These are phyloP conservation scores for Soucietia sequanensis DNA, from an alignment of 805 yeast genomes.

Conservation along the genomic window DNA sequence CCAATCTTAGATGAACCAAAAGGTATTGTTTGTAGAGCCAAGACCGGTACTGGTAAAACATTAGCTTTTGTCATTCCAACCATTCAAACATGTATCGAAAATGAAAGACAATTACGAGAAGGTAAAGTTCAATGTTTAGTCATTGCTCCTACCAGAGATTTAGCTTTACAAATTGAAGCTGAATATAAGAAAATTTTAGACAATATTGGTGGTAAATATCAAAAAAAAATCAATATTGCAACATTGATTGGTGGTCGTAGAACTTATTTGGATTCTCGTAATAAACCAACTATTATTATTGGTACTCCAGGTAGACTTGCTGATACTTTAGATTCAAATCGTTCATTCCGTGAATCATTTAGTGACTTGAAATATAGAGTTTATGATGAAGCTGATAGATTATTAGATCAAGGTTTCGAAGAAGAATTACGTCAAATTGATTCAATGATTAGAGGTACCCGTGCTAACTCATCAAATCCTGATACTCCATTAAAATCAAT, in stretches of 20 bases:
- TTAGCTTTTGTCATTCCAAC: conserved; percentile 84
- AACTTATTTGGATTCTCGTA: conserved; percentile 25
- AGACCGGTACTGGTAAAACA: conserved; percentile 95
- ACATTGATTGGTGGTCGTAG: conserved; percentile 69
- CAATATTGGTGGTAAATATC: conserved; percentile 16
- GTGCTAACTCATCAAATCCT: conserved; percentile 15
- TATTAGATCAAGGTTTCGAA: conserved; percentile 79
- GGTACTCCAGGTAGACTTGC: conserved; percentile 88
- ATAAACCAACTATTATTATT: conserved; percentile 62
- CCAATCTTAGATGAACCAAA: conserved; percentile 52
- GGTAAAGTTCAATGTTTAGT: conserved; percentile 50
- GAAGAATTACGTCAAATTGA: conserved; percentile 62
- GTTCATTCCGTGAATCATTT: conserved; percentile 45
- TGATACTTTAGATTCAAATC: conserved; percentile 54
- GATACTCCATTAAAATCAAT: conserved; percentile 55
- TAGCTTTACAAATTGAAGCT: conserved; percentile 76
- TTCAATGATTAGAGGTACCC: conserved; percentile 39
- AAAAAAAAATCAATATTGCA: conserved; percentile 17
- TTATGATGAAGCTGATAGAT: conserved; percentile 89
- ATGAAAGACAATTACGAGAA: conserved; percentile 15
- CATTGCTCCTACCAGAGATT: conserved; percentile 87
- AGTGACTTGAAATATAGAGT: conserved; percentile 59
- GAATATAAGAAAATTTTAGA: conserved; percentile 52
- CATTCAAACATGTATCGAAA: conserved; percentile 52
- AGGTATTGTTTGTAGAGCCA: conserved; percentile 83